Conservation (phyloP, 345 rosid species). For the Isatis tinctoria region DNA sequence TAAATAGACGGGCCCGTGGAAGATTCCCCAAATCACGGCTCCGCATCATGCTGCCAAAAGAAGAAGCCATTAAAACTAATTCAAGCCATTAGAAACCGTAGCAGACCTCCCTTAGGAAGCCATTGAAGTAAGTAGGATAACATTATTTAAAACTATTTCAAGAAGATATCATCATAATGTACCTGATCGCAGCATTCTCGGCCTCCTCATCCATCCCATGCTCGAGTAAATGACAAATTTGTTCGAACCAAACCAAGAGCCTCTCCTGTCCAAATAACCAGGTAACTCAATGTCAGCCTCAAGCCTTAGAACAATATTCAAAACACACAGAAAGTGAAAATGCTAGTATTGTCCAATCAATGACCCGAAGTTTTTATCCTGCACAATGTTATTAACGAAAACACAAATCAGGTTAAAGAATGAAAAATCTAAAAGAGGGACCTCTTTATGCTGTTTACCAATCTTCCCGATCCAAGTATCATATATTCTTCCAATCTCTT, state of each 20-base stretch:
- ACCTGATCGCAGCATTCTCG: constrained; percentile 52
- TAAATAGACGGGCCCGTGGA: constrained; percentile 43
- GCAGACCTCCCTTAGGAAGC: not conserved
- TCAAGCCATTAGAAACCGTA: not conserved
- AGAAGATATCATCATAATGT: constrained; percentile 11
- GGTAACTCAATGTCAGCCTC: not conserved
- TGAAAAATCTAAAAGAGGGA: constrained; percentile 8
- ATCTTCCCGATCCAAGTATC: constrained; percentile 73
- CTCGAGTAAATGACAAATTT: constrained; percentile 47
- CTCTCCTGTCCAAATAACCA: constrained; percentile 45
- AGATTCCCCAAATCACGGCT: constrained; percentile 43
- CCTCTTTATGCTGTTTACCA: constrained; percentile 46
- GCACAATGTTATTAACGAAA: not conserved
- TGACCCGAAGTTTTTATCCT: not conserved
- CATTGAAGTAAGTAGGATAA: not conserved
- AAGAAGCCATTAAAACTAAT: not conserved
- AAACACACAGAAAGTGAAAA: not conserved
- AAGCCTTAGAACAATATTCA: not conserved
- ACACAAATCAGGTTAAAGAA: not conserved
- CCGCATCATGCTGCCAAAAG: constrained; percentile 54
- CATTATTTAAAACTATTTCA: not conserved
- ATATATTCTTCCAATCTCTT: constrained; percentile 42
- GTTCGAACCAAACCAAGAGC: constrained; percentile 60
- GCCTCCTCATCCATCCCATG: constrained; percentile 51
- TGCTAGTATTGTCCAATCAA: not conserved